Conservation (phyloP, 345 rosid species). For the Salix purpurea region DNA sequence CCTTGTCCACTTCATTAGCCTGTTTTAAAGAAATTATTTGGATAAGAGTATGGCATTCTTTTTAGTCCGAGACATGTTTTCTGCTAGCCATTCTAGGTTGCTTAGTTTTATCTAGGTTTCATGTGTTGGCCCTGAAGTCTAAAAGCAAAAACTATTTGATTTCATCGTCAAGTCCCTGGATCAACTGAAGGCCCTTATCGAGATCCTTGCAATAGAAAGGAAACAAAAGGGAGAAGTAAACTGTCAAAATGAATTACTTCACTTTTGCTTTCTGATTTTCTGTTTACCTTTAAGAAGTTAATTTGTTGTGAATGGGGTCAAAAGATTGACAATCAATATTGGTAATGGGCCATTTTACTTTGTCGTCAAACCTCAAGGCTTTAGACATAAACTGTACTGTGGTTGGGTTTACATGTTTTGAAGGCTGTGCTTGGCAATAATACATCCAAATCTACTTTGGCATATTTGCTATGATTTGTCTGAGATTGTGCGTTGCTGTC, state of each 20-base stretch:
- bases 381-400: neutral
- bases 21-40: neutral
- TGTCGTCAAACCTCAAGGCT: neutral
- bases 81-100: neutral
- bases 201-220: neutral
- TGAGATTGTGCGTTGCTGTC: neutral
- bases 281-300: neutral
- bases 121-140: neutral
- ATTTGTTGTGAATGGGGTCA: neutral
- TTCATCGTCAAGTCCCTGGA: neutral
- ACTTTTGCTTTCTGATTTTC: neutral
- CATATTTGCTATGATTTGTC: neutral
- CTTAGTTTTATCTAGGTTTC: neutral
- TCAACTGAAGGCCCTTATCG: neutral
- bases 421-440: neutral
- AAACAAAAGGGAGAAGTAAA: neutral
- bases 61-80: neutral
- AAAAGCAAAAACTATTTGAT: neutral
- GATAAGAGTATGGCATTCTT: neutral
- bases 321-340: neutral
- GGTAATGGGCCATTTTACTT: neutral
- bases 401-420: neutral
- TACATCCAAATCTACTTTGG: neutral
- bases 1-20: neutral
- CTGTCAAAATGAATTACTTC: neutral